phyloP scores from a whole-genome alignment of 768 basidiomycete genomes.

The Leucocoprinus birnbaumii region DNA sequence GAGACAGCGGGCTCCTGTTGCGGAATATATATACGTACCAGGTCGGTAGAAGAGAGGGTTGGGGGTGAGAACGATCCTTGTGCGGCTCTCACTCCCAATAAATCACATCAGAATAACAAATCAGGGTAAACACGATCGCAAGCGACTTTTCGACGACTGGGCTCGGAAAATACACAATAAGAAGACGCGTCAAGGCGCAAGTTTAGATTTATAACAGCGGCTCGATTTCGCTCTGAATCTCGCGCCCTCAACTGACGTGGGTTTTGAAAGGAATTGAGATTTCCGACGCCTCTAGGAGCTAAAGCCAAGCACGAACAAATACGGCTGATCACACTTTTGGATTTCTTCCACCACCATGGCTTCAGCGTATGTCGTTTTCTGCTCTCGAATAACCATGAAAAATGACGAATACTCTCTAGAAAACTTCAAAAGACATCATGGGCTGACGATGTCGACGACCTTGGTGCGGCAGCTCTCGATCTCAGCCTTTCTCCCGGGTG shows the following conservation, averaged over 20 bases:
- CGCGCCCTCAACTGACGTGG: too few species aligned
- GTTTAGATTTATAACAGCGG: too few species aligned
- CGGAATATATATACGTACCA: neutral
- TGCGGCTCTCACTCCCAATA: neutral
- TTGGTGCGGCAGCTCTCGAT: constrained; percentile 38
- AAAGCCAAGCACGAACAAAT: constrained; percentile 7
- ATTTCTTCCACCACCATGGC: constrained; percentile 22
- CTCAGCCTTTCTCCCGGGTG: neutral
- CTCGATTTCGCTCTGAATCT: too few species aligned
- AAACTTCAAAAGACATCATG: constrained; percentile 70
- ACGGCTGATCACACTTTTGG: neutral
- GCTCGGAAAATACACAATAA: too few species aligned
- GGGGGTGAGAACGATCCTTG: neutral
- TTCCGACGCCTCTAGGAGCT: neutral
- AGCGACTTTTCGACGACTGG: too few species aligned
- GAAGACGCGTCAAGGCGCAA: neutral
- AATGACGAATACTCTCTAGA: constrained; percentile 1
- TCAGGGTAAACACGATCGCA: constrained; percentile 3
- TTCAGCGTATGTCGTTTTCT: constrained; percentile 26
- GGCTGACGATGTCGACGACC: constrained; percentile 86
- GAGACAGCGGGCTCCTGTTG: too few species aligned
- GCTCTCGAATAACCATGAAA: neutral
- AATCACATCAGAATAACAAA: constrained; percentile 5
- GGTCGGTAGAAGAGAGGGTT: neutral
- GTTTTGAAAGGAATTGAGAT: neutral